phyloP scores from a whole-genome alignment of 169 alveolate genomes.

The Cryptosporidium felis region DNA sequence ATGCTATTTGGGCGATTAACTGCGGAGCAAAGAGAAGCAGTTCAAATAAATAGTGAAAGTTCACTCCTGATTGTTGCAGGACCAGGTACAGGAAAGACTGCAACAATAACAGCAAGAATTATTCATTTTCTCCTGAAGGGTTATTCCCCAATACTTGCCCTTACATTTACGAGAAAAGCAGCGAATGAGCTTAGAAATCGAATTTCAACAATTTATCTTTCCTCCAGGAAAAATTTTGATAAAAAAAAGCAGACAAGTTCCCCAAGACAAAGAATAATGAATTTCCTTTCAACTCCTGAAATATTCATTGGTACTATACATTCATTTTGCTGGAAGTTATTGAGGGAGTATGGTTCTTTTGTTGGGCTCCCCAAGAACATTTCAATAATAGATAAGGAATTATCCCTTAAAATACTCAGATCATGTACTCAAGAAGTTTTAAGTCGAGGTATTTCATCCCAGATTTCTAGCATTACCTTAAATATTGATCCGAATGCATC shows the following conservation, averaged over 20 bases:
- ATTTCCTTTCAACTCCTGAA: slow-evolving; percentile 9
- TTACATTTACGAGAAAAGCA: slow-evolving; percentile 78
- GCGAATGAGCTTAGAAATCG: slow-evolving; percentile 76
- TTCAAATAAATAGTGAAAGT: slow-evolving; percentile 70
- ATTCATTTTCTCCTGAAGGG: slow-evolving; percentile 75
- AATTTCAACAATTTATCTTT: slow-evolving; percentile 50
- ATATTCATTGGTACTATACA: slow-evolving; percentile 76
- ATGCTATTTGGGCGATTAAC: slow-evolving; percentile 76
- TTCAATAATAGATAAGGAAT: slow-evolving; percentile 28
- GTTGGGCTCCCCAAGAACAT: slow-evolving; percentile 68
- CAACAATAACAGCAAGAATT: slow-evolving; percentile 80
- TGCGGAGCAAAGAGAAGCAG: slow-evolving; percentile 79
- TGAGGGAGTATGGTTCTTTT: slow-evolving; percentile 58
- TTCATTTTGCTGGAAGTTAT: slow-evolving; percentile 75
- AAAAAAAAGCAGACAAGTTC: neutral
- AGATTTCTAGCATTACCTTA: neutral
- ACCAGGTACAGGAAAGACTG: slow-evolving; percentile 86
- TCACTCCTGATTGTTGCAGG: slow-evolving; percentile 81
- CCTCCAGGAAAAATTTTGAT: slow-evolving; percentile 5
- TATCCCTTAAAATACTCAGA: slow-evolving; percentile 1
- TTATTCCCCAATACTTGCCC: slow-evolving; percentile 74
- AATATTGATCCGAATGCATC: neutral
- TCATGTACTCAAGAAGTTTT: slow-evolving; percentile 22
- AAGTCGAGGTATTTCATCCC: neutral
- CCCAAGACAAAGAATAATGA: neutral